These are phyloP conservation scores for Hippophae gyantsensis DNA, from an alignment of 306 rosid species.

Conservation along the genomic window DNA sequence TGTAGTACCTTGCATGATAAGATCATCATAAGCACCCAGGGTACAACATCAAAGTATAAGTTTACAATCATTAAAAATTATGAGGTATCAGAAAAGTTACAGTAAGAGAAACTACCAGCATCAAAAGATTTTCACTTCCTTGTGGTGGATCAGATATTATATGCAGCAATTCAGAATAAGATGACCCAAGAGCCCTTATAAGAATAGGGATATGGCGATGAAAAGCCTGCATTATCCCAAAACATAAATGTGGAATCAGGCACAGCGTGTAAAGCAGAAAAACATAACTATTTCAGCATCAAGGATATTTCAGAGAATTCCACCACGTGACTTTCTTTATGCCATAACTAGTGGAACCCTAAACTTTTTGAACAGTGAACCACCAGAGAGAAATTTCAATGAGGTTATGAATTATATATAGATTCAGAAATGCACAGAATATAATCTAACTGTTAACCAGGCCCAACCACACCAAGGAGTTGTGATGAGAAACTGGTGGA, in stretches of 20 bases:
- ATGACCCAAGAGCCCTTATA: slow-evolving; percentile 78
- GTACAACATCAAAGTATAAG: neutral
- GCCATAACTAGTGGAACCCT: no score
- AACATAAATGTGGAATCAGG: slow-evolving; percentile 10
- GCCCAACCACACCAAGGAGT: no score
- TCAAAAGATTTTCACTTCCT: slow-evolving; percentile 93
- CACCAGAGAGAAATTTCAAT: no score
- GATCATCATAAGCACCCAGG: slow-evolving; percentile 3
- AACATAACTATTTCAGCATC: neutral
- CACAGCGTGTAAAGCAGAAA: slow-evolving; percentile 4
- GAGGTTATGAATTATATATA: no score
- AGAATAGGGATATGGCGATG: slow-evolving; percentile 89
- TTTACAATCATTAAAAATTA: slow-evolving; percentile 5
- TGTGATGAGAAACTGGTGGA: no score
- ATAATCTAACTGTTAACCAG: no score
- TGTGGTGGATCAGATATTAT: slow-evolving; percentile 95
- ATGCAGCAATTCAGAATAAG: slow-evolving; percentile 66
- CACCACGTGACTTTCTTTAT: no score
- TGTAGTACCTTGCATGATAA: slow-evolving; percentile 67
- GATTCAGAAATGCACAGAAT: no score
- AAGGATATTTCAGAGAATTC: no score
- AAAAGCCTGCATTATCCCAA: slow-evolving; percentile 60
- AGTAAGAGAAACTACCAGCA: slow-evolving; percentile 47
- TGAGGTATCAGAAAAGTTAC: slow-evolving; percentile 11
- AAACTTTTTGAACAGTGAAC: no score